Evolutionary conservation across 139 green algal species (phyloP).

Genomic region (Tetradesmus obliquus): DNA sequence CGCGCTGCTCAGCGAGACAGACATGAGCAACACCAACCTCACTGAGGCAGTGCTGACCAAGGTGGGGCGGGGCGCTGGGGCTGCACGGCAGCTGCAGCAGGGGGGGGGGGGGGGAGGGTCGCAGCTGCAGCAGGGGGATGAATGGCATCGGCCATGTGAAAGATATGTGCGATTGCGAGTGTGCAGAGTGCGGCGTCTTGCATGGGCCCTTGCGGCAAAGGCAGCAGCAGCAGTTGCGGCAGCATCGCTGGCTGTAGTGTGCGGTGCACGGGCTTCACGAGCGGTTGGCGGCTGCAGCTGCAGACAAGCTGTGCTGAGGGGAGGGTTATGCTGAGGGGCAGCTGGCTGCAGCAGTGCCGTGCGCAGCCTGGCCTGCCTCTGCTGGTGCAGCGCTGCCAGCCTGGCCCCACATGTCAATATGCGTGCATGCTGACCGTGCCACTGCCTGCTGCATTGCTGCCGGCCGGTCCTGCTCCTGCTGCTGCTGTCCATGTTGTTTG

Average conservation of each 20-base stretch:
- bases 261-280: no score
- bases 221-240: not conserved
- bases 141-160: not conserved
- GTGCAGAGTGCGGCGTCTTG: no score
- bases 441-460: not conserved
- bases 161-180: no score
- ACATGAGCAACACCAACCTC: constrained; percentile 78
- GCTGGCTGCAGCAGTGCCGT: not conserved
- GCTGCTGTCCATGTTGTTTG: not conserved
- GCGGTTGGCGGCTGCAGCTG: no score
- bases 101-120: no score
- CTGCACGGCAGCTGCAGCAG: not conserved
- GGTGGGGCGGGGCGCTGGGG: constrained; percentile 35
- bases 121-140: not conserved
- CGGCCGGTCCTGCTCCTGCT: not conserved
- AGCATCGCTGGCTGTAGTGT: not conserved
- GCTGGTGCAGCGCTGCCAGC: not conserved
- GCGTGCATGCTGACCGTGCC: not conserved
- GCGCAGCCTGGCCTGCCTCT: not conserved
- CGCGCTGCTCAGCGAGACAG: constrained; percentile 85
- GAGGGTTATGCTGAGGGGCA: not conserved
- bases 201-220: no score
- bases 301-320: not conserved
- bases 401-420: no score
- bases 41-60: constrained; percentile 92